These are phyloP conservation scores for Globisporangium heterothallicum DNA, from an alignment of 352 stramenopile genomes.

Conservation along the genomic window DNA sequence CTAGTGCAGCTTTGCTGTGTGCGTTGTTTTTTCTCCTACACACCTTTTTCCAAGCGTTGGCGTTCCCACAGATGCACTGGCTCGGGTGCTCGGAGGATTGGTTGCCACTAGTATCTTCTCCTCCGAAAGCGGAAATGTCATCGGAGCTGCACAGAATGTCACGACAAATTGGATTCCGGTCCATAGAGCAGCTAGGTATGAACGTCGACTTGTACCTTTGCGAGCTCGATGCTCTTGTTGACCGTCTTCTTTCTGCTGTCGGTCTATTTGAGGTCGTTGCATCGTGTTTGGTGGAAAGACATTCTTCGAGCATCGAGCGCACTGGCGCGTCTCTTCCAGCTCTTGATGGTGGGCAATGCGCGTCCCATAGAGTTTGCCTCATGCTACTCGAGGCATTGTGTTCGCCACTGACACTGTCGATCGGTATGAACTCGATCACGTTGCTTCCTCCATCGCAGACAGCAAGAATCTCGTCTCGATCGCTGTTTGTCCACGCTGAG, in stretches of 20 bases:
- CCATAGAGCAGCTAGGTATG: not conserved
- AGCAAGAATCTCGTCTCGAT: constrained; percentile 5
- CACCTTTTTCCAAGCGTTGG: constrained; percentile 2
- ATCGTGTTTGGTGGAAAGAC: not conserved
- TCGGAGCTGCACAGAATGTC: too few relatives aligned
- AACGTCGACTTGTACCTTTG: not conserved
- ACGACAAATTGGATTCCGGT: too few relatives aligned
- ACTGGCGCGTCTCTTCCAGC: not conserved
- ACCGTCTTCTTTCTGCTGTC: not conserved
- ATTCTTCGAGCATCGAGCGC: not conserved
- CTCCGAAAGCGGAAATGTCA: too few relatives aligned
- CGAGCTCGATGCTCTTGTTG: not conserved
- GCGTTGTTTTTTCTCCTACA: not conserved
- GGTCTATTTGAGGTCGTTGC: not conserved
- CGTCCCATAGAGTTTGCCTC: not conserved
- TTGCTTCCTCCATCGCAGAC: constrained; percentile 24
- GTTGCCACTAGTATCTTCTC: not conserved
- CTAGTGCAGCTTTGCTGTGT: not conserved
- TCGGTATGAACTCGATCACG: constrained; percentile 14
- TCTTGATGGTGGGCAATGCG: not conserved
- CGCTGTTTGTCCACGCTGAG: not conserved
- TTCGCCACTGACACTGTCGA: not conserved
- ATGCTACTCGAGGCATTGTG: not conserved
- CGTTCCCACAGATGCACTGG: constrained; percentile 2
- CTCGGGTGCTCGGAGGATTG: not conserved